Evolutionary conservation across 768 basidiomycete species (phyloP).

Genomic region (Tricholoma saponaceum): DNA sequence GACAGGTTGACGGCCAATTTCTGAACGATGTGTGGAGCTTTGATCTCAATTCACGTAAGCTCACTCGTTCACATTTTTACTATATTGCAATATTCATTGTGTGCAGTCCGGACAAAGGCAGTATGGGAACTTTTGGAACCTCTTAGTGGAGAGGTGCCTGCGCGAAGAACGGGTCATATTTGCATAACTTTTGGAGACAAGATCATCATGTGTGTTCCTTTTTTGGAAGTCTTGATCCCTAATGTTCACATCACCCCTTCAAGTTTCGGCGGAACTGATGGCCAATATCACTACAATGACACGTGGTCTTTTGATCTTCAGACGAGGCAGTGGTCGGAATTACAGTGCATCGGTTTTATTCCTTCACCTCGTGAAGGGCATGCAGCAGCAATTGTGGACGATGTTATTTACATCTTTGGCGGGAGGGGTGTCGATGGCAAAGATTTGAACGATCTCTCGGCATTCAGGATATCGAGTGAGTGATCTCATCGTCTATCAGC

Average conservation of each 20-base stretch:
- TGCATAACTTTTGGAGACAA: constrained; percentile 80
- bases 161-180: constrained; percentile 89
- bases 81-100: constrained; percentile 4
- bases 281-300: constrained; percentile 98
- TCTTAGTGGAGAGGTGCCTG: constrained; percentile 55
- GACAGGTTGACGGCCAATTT: constrained; percentile 89
- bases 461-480: constrained; percentile 96
- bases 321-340: constrained; percentile 82
- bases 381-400: constrained; percentile 93
- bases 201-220: constrained; percentile 67
- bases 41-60: constrained; percentile 89
- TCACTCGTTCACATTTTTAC: not conserved
- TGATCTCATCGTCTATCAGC: constrained; percentile 14
- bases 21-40: constrained; percentile 95
- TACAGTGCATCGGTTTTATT: constrained; percentile 95
- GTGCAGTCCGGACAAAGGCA: constrained; percentile 74
- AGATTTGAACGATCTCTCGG: constrained; percentile 90
- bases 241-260: constrained; percentile 1
- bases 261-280: constrained; percentile 97
- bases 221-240: constrained; percentile 13
- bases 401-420: constrained; percentile 97
- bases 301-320: constrained; percentile 92
- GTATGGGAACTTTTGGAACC: constrained; percentile 81
- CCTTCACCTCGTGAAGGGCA: constrained; percentile 96
- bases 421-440: constrained; percentile 96